phyloP scores from a whole-genome alignment of 1,284 basidiomycete genomes.

The Ustilago tritici region DNA sequence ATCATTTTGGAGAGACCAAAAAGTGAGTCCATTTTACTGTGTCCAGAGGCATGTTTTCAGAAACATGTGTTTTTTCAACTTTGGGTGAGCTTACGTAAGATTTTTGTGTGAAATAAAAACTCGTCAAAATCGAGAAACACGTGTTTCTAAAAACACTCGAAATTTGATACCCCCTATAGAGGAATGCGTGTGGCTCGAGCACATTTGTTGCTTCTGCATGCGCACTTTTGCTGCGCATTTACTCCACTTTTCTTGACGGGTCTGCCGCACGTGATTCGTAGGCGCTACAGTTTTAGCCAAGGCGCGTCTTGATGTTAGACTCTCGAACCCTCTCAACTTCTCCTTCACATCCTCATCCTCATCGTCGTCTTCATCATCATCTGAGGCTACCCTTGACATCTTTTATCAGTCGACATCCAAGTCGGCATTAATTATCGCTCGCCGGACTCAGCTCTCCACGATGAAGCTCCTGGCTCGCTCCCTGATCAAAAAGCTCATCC shows the following conservation, averaged over 20 bases:
- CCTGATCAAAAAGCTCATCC: constrained; percentile 45
- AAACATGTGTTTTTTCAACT: too few relatives aligned
- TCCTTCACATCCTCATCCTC: not conserved
- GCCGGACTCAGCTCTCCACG: not conserved
- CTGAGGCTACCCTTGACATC: too few relatives aligned
- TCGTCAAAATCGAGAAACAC: too few relatives aligned
- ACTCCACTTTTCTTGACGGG: constrained; percentile 28
- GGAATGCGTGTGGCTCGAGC: constrained; percentile 31
- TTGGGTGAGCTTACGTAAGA: too few relatives aligned
- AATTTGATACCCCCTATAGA: too few relatives aligned
- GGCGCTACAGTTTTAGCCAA: not conserved
- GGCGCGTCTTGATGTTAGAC: constrained; percentile 21
- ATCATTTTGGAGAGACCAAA: too few relatives aligned
- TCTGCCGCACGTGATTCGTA: constrained; percentile 26
- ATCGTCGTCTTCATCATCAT: not conserved
- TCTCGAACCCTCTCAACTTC: constrained; percentile 1
- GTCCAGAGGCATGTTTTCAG: too few relatives aligned
- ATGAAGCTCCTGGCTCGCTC: constrained; percentile 50
- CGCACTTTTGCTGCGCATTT: constrained; percentile 26
- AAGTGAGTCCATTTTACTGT: too few relatives aligned
- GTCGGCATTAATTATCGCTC: too few relatives aligned
- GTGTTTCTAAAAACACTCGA: too few relatives aligned
- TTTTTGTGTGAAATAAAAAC: too few relatives aligned
- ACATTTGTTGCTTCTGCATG: constrained; percentile 7
- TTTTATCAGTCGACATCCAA: not conserved